Evolutionary conservation across 495 filamentous ascomycete species (phyloP).

Genomic region (Xylaria cubensis): DNA sequence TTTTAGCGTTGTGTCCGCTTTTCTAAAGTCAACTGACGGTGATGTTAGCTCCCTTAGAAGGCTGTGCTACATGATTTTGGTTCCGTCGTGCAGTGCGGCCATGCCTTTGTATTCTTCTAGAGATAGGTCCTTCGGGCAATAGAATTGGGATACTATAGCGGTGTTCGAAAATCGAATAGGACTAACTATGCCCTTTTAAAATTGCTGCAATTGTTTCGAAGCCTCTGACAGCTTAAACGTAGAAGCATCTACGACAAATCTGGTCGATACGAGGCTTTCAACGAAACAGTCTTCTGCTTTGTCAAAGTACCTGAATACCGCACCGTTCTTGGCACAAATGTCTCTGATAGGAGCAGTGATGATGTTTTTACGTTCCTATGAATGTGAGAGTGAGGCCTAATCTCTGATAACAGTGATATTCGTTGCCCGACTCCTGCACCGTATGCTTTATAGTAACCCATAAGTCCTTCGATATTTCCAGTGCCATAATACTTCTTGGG

Average conservation of each 20-base stretch:
- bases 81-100: conserved; percentile 49
- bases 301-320: conserved; percentile 43
- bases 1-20: conserved; percentile 47
- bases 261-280: conserved; percentile 21
- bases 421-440: not conserved
- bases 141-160: conserved; percentile 51
- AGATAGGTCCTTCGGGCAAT: conserved; percentile 48
- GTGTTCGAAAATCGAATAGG: conserved; percentile 40
- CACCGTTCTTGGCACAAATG: conserved; percentile 52
- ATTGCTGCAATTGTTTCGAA: conserved; percentile 36
- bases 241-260: conserved; percentile 31
- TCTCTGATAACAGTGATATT: conserved; percentile 46
- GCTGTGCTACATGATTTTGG: conserved; percentile 59
- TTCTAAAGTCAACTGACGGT: conserved; percentile 52
- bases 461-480: not conserved
- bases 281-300: conserved; percentile 38
- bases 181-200: conserved; percentile 35
- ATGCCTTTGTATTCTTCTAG: conserved; percentile 58
- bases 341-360: conserved; percentile 35
- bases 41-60: conserved; percentile 53
- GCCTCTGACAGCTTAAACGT: conserved; percentile 37
- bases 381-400: conserved; percentile 49
- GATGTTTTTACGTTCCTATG: conserved; percentile 41
- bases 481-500: not conserved
- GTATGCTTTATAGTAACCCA: too few relatives aligned